phyloP scores from a whole-genome alignment of 352 stramenopile genomes.

The Globisporangium nunn region DNA sequence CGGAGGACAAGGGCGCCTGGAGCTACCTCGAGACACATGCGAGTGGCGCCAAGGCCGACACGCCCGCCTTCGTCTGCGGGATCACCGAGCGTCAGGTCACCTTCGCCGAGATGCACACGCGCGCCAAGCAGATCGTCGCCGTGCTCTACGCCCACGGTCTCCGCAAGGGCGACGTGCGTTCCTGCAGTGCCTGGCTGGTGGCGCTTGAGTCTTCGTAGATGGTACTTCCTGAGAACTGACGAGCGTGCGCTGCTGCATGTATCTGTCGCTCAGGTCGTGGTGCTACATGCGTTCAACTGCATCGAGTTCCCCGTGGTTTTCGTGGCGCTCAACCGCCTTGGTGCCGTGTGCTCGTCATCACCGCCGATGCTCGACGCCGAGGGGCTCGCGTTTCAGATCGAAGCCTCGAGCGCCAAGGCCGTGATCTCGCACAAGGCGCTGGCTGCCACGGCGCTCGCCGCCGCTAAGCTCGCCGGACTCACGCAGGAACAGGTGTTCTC shows the following conservation, averaged over 20 bases:
- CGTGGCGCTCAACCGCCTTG: slow-evolving; percentile 29
- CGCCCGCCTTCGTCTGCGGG: slow-evolving; percentile 46
- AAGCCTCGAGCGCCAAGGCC: slow-evolving; percentile 20
- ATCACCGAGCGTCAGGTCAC: slow-evolving; percentile 42
- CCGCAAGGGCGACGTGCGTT: slow-evolving; percentile 40
- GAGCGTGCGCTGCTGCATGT: background rate
- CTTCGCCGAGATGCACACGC: slow-evolving; percentile 34
- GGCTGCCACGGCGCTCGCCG: slow-evolving; percentile 18
- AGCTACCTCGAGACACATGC: slow-evolving; percentile 33
- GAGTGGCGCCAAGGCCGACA: slow-evolving; percentile 21
- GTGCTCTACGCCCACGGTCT: slow-evolving; percentile 37
- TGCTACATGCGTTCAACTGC: slow-evolving; percentile 51
- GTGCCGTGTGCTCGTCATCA: slow-evolving; percentile 32
- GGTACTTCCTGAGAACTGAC: slow-evolving; percentile 21
- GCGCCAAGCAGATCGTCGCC: slow-evolving; percentile 29
- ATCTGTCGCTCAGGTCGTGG: slow-evolving; percentile 17
- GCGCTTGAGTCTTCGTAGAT: background rate
- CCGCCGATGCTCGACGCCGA: slow-evolving; percentile 28
- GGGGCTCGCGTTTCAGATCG: slow-evolving; percentile 30
- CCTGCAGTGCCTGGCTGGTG: background rate
- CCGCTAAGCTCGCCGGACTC: slow-evolving; percentile 12
- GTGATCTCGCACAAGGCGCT: slow-evolving; percentile 30
- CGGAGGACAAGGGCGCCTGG: slow-evolving; percentile 12
- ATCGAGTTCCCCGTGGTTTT: slow-evolving; percentile 44
- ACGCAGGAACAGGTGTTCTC: slow-evolving; percentile 20